Conservation (phyloP, 257 asterid genomes). For the Misopates orontium region DNA sequence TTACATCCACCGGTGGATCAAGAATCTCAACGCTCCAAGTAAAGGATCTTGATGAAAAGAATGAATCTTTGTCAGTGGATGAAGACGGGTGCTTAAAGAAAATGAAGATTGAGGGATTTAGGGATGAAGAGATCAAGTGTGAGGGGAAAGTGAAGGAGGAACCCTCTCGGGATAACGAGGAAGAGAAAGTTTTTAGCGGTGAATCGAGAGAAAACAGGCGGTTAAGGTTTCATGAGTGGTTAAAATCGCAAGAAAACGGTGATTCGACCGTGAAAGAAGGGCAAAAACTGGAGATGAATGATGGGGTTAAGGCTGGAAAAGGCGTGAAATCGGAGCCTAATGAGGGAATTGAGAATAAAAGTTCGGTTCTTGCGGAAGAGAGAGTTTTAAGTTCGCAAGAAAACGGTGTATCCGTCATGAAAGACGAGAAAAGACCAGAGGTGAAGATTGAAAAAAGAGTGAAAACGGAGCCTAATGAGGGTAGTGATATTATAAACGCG, state of each 20-base stretch:
- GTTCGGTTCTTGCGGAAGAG: no score
- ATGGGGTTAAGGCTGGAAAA: constrained; percentile 10
- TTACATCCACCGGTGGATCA: constrained; percentile 57
- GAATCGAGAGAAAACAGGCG: constrained; percentile 9
- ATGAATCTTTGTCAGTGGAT: constrained; percentile 12
- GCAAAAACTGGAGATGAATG: no score
- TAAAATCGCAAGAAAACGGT: constrained; percentile 1
- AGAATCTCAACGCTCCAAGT: constrained; percentile 43
- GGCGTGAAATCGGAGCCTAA: constrained; percentile 37
- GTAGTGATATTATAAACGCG: constrained; percentile 5
- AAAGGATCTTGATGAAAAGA: not conserved
- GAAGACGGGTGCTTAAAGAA: constrained; percentile 16
- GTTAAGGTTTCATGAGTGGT: constrained; percentile 33
- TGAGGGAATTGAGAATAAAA: constrained; percentile 4
- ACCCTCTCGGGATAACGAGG: not conserved
- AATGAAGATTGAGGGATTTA: constrained; percentile 8
- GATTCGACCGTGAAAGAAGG: no score
- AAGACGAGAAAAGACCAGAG: not conserved
- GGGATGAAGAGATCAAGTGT: not conserved
- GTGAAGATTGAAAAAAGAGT: constrained; percentile 22
- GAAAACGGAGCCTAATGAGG: constrained; percentile 33
- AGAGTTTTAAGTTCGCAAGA: not conserved
- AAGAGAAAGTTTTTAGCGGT: not conserved
- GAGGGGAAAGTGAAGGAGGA: not conserved
- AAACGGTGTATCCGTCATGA: not conserved